These are phyloP conservation scores for Aspergillus aculeatinus DNA, from an alignment of 2,329 filamentous ascomycete genomes.

Conservation along the genomic window DNA sequence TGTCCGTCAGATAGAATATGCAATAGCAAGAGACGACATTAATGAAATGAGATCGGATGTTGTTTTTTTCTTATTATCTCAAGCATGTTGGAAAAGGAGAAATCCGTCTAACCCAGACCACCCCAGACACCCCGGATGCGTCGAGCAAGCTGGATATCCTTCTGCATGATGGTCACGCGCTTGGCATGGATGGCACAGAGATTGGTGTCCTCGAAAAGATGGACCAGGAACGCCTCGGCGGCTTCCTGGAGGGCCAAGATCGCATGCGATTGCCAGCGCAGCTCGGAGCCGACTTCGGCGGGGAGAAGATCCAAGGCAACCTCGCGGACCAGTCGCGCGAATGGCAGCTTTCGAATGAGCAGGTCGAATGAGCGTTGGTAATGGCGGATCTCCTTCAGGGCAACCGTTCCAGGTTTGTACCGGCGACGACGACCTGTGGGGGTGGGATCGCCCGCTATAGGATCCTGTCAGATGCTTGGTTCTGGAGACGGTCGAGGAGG, in stretches of 20 bases:
- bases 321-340: conserved; percentile 51
- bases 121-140: conserved; percentile 77
- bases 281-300: conserved; percentile 60
- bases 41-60: too few relatives aligned
- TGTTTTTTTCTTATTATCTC: not conserved
- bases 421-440: conserved; percentile 61
- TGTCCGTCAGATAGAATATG: not conserved
- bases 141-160: conserved; percentile 91
- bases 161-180: conserved; percentile 95
- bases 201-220: conserved; percentile 95
- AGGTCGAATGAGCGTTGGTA: conserved; percentile 91
- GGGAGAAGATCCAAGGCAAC: conserved; percentile 58
- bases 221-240: conserved; percentile 92
- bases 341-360: conserved; percentile 63
- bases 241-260: conserved; percentile 93
- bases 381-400: conserved; percentile 84
- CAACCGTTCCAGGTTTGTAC: conserved; percentile 77
- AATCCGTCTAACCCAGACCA: conserved; percentile 55
- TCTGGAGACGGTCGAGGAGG: not conserved
- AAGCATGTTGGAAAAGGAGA: not conserved
- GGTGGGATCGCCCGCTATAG: conserved; percentile 69
- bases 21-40: not conserved
- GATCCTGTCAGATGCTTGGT: conserved; percentile 12
- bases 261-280: conserved; percentile 95
- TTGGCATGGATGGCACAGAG: conserved; percentile 96